Conservation (phyloP, 805 yeast species). For the Cyberlindnera bimundalis region DNA sequence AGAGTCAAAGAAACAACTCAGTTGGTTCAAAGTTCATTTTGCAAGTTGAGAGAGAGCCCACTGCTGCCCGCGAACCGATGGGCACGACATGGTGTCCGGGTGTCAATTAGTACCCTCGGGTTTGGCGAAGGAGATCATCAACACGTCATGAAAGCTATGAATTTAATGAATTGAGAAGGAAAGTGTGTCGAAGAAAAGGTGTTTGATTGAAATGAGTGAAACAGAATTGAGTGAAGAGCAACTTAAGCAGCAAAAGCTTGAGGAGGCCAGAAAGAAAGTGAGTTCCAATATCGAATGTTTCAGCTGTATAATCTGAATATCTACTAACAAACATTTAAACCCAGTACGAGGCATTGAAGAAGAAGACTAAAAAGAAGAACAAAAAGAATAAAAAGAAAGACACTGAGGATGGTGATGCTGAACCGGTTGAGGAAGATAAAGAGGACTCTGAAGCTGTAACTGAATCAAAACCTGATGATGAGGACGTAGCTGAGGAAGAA, state of each 20-base stretch:
- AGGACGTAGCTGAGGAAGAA: not conserved
- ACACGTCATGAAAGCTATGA: no score
- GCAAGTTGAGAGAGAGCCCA: no score
- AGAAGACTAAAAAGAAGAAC: slow-evolving; percentile 47
- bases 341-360: slow-evolving; percentile 63
- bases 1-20: no score
- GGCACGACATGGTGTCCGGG: no score
- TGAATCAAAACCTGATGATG: not conserved
- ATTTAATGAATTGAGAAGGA: no score
- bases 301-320: no score
- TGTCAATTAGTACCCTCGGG: no score
- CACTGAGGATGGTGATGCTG: slow-evolving; percentile 14
- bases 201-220: slow-evolving; percentile 11
- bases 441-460: not conserved
- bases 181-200: no score
- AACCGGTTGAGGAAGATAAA: slow-evolving; percentile 1
- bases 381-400: slow-evolving; percentile 32
- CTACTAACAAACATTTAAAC: not conserved
- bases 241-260: slow-evolving; percentile 57
- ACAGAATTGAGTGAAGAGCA: slow-evolving; percentile 33
- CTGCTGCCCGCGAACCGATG: no score
- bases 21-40: no score
- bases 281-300: slow-evolving; percentile 9
- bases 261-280: slow-evolving; percentile 68
- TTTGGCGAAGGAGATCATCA: no score